phyloP scores from a whole-genome alignment of 129 eudicot species.

The Flaveria trinervia region DNA sequence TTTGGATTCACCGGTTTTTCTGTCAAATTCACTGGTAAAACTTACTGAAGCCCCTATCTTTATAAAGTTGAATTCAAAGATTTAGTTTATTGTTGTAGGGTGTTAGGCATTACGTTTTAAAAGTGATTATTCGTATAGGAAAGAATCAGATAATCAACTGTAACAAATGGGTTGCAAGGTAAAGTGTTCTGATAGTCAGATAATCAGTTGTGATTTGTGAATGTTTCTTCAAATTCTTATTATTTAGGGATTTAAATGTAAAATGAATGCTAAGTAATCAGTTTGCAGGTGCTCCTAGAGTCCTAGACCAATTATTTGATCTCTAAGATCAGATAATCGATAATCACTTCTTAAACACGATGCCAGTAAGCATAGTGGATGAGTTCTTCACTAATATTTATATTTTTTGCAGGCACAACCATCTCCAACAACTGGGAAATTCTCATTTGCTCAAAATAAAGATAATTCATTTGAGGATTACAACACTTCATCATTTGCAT shows the following conservation, averaged over 20 bases:
- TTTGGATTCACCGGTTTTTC: slow-evolving; percentile 76
- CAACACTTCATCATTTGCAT: slow-evolving; percentile 49
- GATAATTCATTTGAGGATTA: slow-evolving; percentile 39
- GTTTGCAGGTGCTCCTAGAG: too few relatives aligned
- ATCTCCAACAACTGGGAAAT: slow-evolving; percentile 77
- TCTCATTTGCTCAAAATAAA: slow-evolving; percentile 47
- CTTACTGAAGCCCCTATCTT: neutral
- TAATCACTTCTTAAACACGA: neutral
- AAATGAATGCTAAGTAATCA: neutral
- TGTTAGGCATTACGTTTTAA: neutral
- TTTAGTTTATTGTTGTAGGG: neutral
- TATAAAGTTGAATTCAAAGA: neutral
- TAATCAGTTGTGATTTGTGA: neutral
- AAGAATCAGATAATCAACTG: neutral
- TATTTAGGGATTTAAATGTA: neutral
- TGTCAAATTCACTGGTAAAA: slow-evolving; percentile 63
- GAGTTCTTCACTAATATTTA: neutral
- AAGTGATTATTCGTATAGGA: neutral
- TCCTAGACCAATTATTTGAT: neutral
- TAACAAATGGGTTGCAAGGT: neutral
- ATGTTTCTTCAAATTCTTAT: neutral
- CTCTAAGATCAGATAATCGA: neutral
- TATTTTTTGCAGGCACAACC: slow-evolving; percentile 52
- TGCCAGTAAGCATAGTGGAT: neutral
- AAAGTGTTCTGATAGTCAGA: neutral